These are phyloP conservation scores for Globisporangium irregulare DNA, from an alignment of 352 stramenopile species.

Conservation along the genomic window DNA sequence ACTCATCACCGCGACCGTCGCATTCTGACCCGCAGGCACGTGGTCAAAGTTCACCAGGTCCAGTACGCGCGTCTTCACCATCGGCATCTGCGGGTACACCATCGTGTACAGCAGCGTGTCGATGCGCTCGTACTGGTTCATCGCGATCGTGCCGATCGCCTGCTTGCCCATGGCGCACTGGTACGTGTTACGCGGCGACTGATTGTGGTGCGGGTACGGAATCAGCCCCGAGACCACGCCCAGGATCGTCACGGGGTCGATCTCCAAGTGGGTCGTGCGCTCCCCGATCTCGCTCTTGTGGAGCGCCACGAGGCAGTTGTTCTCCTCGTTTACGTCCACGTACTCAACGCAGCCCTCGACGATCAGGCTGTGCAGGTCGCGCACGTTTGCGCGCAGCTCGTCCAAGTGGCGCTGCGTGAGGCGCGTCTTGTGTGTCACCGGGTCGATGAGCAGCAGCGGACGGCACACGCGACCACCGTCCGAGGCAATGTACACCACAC, in stretches of 20 bases:
- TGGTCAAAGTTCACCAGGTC: conserved; percentile 99
- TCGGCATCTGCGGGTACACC: conserved; percentile 99
- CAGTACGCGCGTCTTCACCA: conserved; percentile 98
- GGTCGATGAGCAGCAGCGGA: conserved; percentile 94
- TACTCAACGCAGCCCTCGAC: conserved; percentile 98
- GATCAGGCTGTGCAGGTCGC: conserved; percentile 83
- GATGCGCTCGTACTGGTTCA: conserved; percentile 99
- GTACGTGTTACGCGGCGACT: conserved; percentile 99
- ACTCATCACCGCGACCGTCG: conserved; percentile 99
- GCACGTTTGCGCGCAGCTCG: conserved; percentile 75
- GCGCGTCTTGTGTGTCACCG: conserved; percentile 83
- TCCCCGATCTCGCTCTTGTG: conserved; percentile 90
- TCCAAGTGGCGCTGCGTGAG: conserved; percentile 96
- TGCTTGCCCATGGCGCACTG: conserved; percentile 99
- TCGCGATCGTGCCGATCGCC: conserved; percentile 98
- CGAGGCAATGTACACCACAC: conserved; percentile 97
- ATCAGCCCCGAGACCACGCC: conserved; percentile 98
- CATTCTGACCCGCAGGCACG: conserved; percentile 98
- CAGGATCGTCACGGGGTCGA: conserved; percentile 99
- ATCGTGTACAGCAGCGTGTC: conserved; percentile 99
- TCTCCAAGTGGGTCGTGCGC: conserved; percentile 98
- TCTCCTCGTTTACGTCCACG: conserved; percentile 99
- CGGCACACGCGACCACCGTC: conserved; percentile 98
- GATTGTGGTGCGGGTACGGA: conserved; percentile 99
- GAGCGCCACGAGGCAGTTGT: conserved; percentile 99